Conservation (phyloP, 2,329 filamentous ascomycete genomes). For the Scytalidium lignicola region DNA sequence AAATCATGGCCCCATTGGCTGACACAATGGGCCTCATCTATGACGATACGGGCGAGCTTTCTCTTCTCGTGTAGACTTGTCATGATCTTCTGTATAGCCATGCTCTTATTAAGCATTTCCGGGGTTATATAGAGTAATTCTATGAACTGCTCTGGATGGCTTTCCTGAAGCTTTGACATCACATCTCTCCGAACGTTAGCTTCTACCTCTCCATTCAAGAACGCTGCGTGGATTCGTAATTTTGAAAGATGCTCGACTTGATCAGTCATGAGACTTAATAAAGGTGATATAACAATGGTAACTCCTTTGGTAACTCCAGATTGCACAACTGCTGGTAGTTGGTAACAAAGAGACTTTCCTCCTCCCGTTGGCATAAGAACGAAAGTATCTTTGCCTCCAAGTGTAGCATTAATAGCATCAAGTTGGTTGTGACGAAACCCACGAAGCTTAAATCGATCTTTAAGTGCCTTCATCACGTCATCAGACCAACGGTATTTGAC, state of each 20-base stretch:
- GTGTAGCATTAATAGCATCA: constrained; percentile 90
- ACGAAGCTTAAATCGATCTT: constrained; percentile 75
- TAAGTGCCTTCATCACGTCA: constrained; percentile 76
- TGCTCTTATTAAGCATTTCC: constrained; percentile 88
- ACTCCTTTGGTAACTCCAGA: constrained; percentile 79
- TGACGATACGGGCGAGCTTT: constrained; percentile 84
- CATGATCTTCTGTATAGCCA: constrained; percentile 60
- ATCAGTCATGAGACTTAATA: constrained; percentile 95
- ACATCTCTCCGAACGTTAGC: constrained; percentile 59
- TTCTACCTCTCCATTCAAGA: constrained; percentile 74
- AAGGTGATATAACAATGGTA: constrained; percentile 89
- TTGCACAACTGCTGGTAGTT: constrained; percentile 79
- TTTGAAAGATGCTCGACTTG: constrained; percentile 79
- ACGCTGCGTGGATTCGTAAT: constrained; percentile 70
- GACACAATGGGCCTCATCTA: constrained; percentile 98
- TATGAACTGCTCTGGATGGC: constrained; percentile 67
- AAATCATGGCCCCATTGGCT: constrained; percentile 99
- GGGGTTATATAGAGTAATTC: constrained; percentile 93
- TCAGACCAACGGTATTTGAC: constrained; percentile 76
- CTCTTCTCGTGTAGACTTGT: constrained; percentile 60
- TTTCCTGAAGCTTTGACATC: constrained; percentile 56
- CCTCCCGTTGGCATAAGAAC: constrained; percentile 97
- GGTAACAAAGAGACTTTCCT: constrained; percentile 95
- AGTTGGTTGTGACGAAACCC: constrained; percentile 90
- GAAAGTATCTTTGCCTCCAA: constrained; percentile 84